A percentile compares a stretch with the other conserved stretches of the same genome.
These are phyloP conservation scores for Trypanosoma boissoni DNA, from an alignment of 208 protist species.

Conservation along the genomic window DNA sequence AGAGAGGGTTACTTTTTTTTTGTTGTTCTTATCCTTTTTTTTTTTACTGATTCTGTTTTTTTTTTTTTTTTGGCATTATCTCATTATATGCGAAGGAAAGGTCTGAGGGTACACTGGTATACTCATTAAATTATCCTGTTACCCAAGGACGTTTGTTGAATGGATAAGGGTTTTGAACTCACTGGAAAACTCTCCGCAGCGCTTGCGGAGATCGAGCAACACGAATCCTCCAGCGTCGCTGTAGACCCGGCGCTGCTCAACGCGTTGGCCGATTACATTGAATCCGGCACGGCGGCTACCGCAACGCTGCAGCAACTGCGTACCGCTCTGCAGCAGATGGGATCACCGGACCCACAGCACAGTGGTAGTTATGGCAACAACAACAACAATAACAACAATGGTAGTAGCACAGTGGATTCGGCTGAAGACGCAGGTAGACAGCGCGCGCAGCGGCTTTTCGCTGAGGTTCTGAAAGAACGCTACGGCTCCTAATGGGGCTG, in stretches of 20 bases:
- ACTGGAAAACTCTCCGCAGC: conserved; percentile 3
- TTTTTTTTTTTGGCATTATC: too few species aligned
- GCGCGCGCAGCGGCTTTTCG: conserved; percentile 19
- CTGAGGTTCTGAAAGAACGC: conserved; percentile 1
- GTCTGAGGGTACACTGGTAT: too few species aligned
- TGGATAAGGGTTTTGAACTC: conserved; percentile 16
- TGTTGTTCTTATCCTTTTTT: too few species aligned
- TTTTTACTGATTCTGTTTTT: too few species aligned
- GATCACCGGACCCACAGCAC: too few species aligned
- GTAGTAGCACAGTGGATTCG: background rate
- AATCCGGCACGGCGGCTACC: conserved; percentile 4
- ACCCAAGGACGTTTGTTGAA: background rate
- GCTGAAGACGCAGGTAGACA: background rate
- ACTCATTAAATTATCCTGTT: too few species aligned
- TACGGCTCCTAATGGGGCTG: background rate
- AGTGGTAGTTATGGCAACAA: background rate
- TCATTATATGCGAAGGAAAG: too few species aligned
- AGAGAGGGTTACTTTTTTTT: too few species aligned
- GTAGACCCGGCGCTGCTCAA: conserved; percentile 14
- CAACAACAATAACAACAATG: background rate
- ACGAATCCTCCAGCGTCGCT: background rate
- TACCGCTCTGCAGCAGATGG: background rate
- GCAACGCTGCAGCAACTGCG: conserved; percentile 11
- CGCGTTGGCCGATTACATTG: conserved; percentile 28
- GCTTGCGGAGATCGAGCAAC: conserved; percentile 20